Evolutionary conservation across 208 protist species (phyloP), one percentile per base, ranked within the genome.

Genomic region (Trypanosoma theileri): DNA sequence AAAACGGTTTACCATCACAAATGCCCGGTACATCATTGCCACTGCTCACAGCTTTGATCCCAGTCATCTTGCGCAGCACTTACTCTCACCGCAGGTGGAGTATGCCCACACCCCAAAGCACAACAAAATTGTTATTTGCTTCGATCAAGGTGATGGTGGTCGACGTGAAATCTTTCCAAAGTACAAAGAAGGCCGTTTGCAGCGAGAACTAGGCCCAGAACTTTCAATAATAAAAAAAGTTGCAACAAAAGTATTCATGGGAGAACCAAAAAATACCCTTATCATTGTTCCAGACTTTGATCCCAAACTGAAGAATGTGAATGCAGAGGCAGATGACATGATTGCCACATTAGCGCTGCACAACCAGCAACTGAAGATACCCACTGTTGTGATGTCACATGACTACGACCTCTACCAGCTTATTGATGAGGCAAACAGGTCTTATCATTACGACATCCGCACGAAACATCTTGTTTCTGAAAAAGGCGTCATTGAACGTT

Each of bases 281-380:
- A 68, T 94, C 7, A 62, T 96, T 10, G 71, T 91, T 11, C 91
- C 91, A n/a, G 86, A 93, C 69, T 85, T 73, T 59, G 80, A 93
- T 52, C 26, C 91, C 1, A 66, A 75, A 10, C 76, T 96, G 7
- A 82, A 86, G 45, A 86, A 56, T 17, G 55, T 96, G 17, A 86
- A 93, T 52, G 88, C 85, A n/a, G 91, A 96, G 73, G 91, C 88
- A 17, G 91, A 96, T 71, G 91, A 96, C 68, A 94, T 96, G 82
- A 96, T 96, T 53, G 86, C 86, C 35, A 93, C 82, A 3, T 50
- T 96, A 28, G 82, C 88, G 6, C 59, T 92, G 8, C 80, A 86
- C 69, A 88, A 88, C 35, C 86, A 92, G 59, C 74, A 86, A 56
- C 59, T 81, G n/a, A 92, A 84, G 45, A 66, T 87, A 22, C 91